Evolutionary conservation across 228 moss, liverwort and hornwort genomes (phyloP).

Genomic region (Sphagnum fallax): DNA sequence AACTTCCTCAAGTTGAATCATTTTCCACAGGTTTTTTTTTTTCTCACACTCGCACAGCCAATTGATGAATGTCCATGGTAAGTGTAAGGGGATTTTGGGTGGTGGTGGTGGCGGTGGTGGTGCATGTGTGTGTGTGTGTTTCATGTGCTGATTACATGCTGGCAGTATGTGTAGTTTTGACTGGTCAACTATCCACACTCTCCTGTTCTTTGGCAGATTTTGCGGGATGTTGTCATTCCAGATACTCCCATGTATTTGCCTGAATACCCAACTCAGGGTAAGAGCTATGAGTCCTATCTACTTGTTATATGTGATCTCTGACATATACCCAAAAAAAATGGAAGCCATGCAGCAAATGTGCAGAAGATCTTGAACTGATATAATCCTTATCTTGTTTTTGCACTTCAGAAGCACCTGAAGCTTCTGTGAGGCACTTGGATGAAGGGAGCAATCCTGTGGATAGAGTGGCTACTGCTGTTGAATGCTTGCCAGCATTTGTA

Average conservation of each 20-base stretch:
- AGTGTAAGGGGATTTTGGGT: background rate
- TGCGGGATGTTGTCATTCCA: constrained; percentile 54
- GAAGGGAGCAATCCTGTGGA: constrained; percentile 38
- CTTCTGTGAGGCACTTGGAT: constrained; percentile 37
- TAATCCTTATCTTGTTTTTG: too few relatives aligned
- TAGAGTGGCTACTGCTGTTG: constrained; percentile 55
- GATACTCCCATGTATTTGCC: constrained; percentile 83
- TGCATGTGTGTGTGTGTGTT: too few relatives aligned
- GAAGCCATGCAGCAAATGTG: too few relatives aligned
- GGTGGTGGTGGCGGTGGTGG: too few relatives aligned
- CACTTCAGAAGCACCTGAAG: constrained; percentile 28
- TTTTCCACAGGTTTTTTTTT: constrained; percentile 32
- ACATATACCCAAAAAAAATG: too few relatives aligned
- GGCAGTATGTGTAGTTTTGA: too few relatives aligned
- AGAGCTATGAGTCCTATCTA: constrained; percentile 2
- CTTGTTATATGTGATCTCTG: too few relatives aligned
- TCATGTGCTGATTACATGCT: too few relatives aligned
- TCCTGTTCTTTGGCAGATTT: constrained; percentile 25
- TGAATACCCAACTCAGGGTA: constrained; percentile 78
- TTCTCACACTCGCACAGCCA: background rate
- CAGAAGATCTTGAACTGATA: too few relatives aligned
- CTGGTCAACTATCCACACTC: background rate
- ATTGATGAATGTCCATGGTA: background rate
- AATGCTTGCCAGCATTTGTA: constrained; percentile 44
- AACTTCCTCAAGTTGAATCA: constrained; percentile 54